Evolutionary conservation across 2,329 filamentous ascomycete species (phyloP).

Genomic region (Aspergillus sp.): DNA sequence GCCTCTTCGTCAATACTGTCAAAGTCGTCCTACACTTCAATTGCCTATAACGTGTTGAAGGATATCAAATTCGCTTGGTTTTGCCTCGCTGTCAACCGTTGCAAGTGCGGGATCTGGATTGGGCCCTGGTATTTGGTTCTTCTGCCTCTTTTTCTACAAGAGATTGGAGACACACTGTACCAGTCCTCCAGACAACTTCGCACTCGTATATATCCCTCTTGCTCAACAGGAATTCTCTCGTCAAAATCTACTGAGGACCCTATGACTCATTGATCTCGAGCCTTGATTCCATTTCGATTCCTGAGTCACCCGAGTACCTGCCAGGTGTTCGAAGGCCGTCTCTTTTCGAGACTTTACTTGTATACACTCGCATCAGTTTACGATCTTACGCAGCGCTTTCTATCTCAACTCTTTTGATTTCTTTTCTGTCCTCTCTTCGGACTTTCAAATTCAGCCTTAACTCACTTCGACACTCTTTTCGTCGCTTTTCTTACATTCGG

Average conservation of each 20-base stretch:
- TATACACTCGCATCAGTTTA: constrained; percentile 26
- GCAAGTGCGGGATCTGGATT: constrained; percentile 9
- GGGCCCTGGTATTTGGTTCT: constrained; percentile 21
- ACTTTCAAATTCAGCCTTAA: not conserved
- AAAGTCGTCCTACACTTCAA: constrained; percentile 11
- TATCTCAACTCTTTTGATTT: constrained; percentile 14
- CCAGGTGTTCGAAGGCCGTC: constrained; percentile 32
- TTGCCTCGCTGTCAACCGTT: not conserved
- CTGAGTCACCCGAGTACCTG: constrained; percentile 31
- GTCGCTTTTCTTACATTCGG: constrained; percentile 17
- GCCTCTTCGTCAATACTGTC: constrained; percentile 1
- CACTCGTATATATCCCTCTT: constrained; percentile 12
- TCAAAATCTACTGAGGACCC: constrained; percentile 18
- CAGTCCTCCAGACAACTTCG: constrained; percentile 15
- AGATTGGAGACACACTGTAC: constrained; percentile 17
- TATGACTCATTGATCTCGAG: no score
- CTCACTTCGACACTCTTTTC: constrained; percentile 15
- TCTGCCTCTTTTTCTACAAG: constrained; percentile 10
- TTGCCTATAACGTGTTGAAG: constrained; percentile 10
- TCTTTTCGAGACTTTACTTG: constrained; percentile 12
- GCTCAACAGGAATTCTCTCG: constrained; percentile 2
- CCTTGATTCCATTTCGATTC: constrained; percentile 5
- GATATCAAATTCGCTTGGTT: constrained; percentile 9
- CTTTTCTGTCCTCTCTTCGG: constrained; percentile 8
- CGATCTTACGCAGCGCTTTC: constrained; percentile 38